Percentiles rank a stretch among this genome's conserved stretches.
Conservation (phyloP, 768 basidiomycete genomes). For the Chalciporus piperatus region DNA sequence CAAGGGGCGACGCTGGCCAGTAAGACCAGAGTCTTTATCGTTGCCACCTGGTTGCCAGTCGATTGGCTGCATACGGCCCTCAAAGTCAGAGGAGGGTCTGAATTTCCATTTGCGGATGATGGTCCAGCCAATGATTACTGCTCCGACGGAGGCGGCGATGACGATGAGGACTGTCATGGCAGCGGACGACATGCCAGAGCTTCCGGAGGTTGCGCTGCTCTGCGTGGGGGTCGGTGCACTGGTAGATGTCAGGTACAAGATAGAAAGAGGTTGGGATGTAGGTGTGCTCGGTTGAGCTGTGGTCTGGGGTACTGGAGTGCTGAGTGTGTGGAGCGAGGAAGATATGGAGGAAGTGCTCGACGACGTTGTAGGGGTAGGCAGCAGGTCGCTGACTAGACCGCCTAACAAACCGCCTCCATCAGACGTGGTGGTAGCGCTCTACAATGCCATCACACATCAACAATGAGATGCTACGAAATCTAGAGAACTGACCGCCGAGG, state of each 20-base stretch:
- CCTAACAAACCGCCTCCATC: conserved; percentile 5
- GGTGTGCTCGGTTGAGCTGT: conserved; percentile 29
- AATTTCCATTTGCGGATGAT: conserved; percentile 93
- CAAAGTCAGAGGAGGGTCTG: conserved; percentile 74
- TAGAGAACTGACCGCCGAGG: conserved; percentile 19
- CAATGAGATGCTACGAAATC: not conserved
- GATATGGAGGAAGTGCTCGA: conserved; percentile 20
- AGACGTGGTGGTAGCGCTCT: conserved; percentile 14
- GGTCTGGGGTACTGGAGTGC: conserved; percentile 6
- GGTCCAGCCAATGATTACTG: conserved; percentile 76
- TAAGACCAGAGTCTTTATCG: conserved; percentile 43
- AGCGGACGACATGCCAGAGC: conserved; percentile 41
- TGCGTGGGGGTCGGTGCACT: conserved; percentile 21
- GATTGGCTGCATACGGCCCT: conserved; percentile 82
- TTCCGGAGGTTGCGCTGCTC: conserved; percentile 14
- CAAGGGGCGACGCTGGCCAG: conserved; percentile 46
- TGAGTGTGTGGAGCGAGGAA: conserved; percentile 14
- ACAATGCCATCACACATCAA: not conserved
- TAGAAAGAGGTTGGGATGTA: conserved; percentile 49
- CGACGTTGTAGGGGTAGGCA: conserved; percentile 10
- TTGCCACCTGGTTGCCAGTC: conserved; percentile 73
- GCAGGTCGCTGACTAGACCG: conserved; percentile 9
- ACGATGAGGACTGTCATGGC: conserved; percentile 64
- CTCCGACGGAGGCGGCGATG: conserved; percentile 66
- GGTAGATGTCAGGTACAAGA: conserved; percentile 34